Conservation (phyloP, 148 eudicot species). For the Fallopia convolvulus region DNA sequence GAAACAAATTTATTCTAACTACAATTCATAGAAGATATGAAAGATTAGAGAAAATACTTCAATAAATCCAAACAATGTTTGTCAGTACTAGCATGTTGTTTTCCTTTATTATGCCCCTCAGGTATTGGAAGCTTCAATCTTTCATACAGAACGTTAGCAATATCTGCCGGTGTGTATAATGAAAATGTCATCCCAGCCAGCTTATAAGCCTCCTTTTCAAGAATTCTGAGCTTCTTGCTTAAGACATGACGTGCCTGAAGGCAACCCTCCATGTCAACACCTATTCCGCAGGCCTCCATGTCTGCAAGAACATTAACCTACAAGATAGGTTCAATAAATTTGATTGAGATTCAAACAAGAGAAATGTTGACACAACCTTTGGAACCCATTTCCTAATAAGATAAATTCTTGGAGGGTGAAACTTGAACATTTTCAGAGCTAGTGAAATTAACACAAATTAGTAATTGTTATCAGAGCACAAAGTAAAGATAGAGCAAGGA, state of each 20-base stretch:
- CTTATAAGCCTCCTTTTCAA: constrained; percentile 83
- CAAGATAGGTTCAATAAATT: constrained; percentile 2
- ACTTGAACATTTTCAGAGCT: not conserved
- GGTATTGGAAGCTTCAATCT: constrained; percentile 88
- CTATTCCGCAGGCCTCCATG: constrained; percentile 91
- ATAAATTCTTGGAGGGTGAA: not conserved
- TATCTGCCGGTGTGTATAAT: constrained; percentile 76
- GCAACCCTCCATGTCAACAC: constrained; percentile 98
- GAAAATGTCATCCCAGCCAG: constrained; percentile 93
- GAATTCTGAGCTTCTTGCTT: constrained; percentile 68
- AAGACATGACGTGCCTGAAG: constrained; percentile 65
- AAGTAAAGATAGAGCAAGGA: not conserved
- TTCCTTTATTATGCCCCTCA: constrained; percentile 60
- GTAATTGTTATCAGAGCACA: not conserved
- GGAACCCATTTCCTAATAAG: not conserved
- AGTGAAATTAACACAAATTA: not conserved
- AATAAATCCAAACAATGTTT: constrained; percentile 81
- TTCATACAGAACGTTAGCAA: constrained; percentile 82
- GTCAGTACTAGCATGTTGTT: constrained; percentile 88
- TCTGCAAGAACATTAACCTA: constrained; percentile 90
- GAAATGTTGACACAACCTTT: not conserved
- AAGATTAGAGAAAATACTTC: constrained; percentile 39
- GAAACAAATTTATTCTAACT: not conserved
- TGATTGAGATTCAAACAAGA: not conserved
- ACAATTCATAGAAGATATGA: not conserved